These are phyloP conservation scores for Leccinum subtestaceum DNA, from an alignment of 768 basidiomycete species.

Conservation along the genomic window DNA sequence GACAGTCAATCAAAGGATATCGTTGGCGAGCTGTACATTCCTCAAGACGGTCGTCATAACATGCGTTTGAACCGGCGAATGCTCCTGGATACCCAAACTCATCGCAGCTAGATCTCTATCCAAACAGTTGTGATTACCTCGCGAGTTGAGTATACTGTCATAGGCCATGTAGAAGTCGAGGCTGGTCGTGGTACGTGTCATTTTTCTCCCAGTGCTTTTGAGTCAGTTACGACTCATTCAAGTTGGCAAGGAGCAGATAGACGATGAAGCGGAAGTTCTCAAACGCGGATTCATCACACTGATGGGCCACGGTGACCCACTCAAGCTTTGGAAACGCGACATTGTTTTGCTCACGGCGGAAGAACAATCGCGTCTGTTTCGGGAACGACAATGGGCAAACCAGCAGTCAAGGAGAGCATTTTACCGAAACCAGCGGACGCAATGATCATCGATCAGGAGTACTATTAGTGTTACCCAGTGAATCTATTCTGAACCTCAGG, in stretches of 20 bases:
- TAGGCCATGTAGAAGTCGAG: too few relatives aligned
- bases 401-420: constrained; percentile 32
- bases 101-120: constrained; percentile 64
- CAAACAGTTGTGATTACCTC: constrained; percentile 60
- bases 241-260: constrained; percentile 45
- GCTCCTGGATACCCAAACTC: constrained; percentile 73
- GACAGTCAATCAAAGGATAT: constrained; percentile 48
- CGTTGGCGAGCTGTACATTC: constrained; percentile 57
- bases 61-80: constrained; percentile 75
- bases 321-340: constrained; percentile 47
- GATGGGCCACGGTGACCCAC: constrained; percentile 35
- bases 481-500: neutral
- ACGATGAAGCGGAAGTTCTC: constrained; percentile 51
- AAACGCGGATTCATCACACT: constrained; percentile 43
- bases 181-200: constrained; percentile 54
- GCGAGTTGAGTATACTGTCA: too few relatives aligned
- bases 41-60: constrained; percentile 58
- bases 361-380: constrained; percentile 38
- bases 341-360: constrained; percentile 41
- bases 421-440: constrained; percentile 42
- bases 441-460: constrained; percentile 34
- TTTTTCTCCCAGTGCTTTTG: neutral
- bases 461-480: constrained; percentile 23
- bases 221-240: neutral
- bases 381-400: constrained; percentile 19